These are phyloP conservation scores for Auriscalpium microsporum DNA, from an alignment of 768 basidiomycete species.

Conservation along the genomic window DNA sequence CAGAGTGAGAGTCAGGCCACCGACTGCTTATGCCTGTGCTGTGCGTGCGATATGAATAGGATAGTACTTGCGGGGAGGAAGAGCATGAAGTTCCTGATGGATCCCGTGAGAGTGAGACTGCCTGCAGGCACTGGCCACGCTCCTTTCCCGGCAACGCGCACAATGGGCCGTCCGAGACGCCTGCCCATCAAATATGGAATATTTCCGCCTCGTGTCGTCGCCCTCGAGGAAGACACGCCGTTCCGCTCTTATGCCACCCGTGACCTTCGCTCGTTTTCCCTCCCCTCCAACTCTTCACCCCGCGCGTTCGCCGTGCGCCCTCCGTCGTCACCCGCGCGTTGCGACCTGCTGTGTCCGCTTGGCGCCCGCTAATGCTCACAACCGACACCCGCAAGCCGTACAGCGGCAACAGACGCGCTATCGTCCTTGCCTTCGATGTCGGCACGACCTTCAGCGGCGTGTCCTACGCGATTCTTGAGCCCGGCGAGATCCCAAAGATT, in stretches of 20 bases:
- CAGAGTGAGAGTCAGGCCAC: not conserved
- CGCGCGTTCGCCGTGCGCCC: slow-evolving; percentile 5
- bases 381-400: slow-evolving; percentile 69
- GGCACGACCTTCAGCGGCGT: slow-evolving; percentile 81
- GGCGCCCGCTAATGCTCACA: slow-evolving; percentile 38
- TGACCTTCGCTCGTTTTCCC: not conserved
- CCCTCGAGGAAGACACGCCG: not conserved
- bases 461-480: slow-evolving; percentile 77
- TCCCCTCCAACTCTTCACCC: not conserved
- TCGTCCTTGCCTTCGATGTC: slow-evolving; percentile 74
- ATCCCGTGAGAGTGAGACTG: not conserved
- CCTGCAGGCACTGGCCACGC: not conserved
- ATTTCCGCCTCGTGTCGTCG: not conserved
- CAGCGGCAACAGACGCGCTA: slow-evolving; percentile 49
- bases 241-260: not conserved
- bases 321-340: slow-evolving; percentile 9
- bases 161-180: not conserved
- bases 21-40: no score
- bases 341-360: slow-evolving; percentile 1
- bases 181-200: not conserved
- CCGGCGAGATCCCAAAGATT: slow-evolving; percentile 74
- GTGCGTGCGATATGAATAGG: no score
- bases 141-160: not conserved
- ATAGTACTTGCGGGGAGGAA: not conserved
- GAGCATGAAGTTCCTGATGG: not conserved